Conservation (phyloP, 2,329 filamentous ascomycete species). For the Neonectria faginata region DNA sequence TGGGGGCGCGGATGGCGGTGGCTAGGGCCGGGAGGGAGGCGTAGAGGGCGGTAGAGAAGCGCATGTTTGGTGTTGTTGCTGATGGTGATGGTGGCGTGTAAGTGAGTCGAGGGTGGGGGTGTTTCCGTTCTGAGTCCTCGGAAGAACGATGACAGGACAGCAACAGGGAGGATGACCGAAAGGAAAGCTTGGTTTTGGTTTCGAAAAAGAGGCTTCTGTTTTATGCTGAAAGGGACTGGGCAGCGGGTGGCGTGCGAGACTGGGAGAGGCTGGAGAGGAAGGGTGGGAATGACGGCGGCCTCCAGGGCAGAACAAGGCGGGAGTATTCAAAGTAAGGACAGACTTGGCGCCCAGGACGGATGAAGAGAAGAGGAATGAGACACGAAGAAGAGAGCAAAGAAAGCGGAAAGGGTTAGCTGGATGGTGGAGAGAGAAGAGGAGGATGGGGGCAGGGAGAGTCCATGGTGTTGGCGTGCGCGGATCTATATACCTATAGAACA, state of each 20-base stretch:
- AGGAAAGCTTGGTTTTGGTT: not conserved
- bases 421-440: not conserved
- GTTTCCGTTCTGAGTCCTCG: not conserved
- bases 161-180: not conserved
- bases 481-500: slow-evolving; percentile 13
- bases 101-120: slow-evolving; percentile 5
- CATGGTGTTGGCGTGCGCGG: slow-evolving; percentile 4
- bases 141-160: not conserved
- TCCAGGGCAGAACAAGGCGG: slow-evolving; percentile 17
- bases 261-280: not conserved
- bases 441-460: slow-evolving; percentile 6
- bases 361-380: slow-evolving; percentile 1
- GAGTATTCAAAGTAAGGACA: slow-evolving; percentile 18
- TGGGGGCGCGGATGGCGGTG: slow-evolving; percentile 53
- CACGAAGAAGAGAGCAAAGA: slow-evolving; percentile 2
- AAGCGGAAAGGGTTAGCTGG: not conserved
- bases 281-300: slow-evolving; percentile 14
- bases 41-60: slow-evolving; percentile 38
- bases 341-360: slow-evolving; percentile 10
- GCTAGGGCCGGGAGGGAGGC: slow-evolving; percentile 42
- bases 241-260: not conserved
- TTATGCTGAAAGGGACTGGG: not conserved
- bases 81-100: slow-evolving; percentile 20
- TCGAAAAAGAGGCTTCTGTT: not conserved
- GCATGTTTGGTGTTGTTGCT: slow-evolving; percentile 39